These are phyloP conservation scores for Euphorbia schlechtendalii DNA, from an alignment of 441 rosid genomes.

Conservation along the genomic window DNA sequence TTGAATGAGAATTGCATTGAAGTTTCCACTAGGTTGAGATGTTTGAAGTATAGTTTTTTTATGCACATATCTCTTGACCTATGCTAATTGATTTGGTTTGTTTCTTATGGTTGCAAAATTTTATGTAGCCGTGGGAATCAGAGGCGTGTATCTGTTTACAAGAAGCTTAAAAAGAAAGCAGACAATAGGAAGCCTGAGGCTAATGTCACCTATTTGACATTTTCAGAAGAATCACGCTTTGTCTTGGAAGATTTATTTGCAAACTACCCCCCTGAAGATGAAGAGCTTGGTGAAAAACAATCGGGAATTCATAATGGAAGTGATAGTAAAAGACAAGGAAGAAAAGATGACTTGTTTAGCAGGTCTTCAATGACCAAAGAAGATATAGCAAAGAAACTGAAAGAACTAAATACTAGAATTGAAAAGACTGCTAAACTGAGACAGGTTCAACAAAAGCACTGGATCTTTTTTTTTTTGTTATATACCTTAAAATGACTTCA, in stretches of 20 bases:
- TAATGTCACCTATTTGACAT: conserved; percentile 29
- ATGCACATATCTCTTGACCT: background rate
- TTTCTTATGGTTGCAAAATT: conserved; percentile 20
- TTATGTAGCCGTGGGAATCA: conserved; percentile 40
- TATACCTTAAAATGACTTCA: conserved; percentile 14
- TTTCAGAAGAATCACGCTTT: conserved; percentile 50
- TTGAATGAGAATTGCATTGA: too few relatives aligned
- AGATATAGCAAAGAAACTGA: conserved; percentile 52
- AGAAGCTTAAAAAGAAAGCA: conserved; percentile 21
- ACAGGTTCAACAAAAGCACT: conserved; percentile 41
- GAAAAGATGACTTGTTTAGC: conserved; percentile 60
- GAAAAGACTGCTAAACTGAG: conserved; percentile 39
- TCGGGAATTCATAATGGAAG: conserved; percentile 28
- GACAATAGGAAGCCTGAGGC: conserved; percentile 23
- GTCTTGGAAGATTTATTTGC: conserved; percentile 63
- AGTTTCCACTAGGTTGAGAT: background rate
- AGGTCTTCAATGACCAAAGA: conserved; percentile 47
- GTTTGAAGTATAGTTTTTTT: background rate
- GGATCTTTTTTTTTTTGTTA: conserved; percentile 11
- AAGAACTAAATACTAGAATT: conserved; percentile 46
- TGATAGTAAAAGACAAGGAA: conserved; percentile 26
- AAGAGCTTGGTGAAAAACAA: conserved; percentile 31
- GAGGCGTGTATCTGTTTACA: conserved; percentile 51
- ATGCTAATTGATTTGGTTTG: conserved; percentile 3
- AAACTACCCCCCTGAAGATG: conserved; percentile 75